Base-by-base conservation (phyloP, 73 alveolate species). In the Breviolum minutum region DNA sequence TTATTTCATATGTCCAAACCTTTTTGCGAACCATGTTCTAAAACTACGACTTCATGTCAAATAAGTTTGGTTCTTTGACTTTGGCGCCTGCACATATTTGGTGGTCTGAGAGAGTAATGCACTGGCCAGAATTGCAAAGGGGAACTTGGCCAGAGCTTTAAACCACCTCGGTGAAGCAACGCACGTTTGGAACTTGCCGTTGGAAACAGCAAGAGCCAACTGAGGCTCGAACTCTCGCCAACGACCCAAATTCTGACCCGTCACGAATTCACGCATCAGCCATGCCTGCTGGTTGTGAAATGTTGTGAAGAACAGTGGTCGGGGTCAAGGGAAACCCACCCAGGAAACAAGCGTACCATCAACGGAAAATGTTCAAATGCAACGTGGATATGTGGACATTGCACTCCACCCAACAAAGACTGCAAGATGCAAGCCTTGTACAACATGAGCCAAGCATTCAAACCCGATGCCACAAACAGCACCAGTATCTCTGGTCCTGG, bases 401-500 rank as follows among this genome's bases (percentile, higher is more conserved):
- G 54, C 54, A 40, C 54, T 40, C 5, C 6, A 74, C n/a, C 61
- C 3, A 19, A 26, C 84, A 22, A 74, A 27, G 17, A 22, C 84
- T 24, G 84, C 84, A 79, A 30, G 66, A 12, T 27, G 60, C 60
- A 6, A 8, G 87, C 98, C 90, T 92, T 92, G 98, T 92, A 92
- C 81, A 92, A 80, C 98, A 92, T 76, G 32, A 92, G 98, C 98
- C 98, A 92, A 29, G 98, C 98, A 61, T 92, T 92, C 69, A 92
- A 29, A 29, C 88, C 88, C 12, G 98, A 92, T 19, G 90, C 90
- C 32, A 77, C 80, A 40, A 92, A 82, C 81, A 92, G 81, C 69
- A 62, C 88, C 61, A 76, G 30, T 8, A 77, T 63, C 87, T 92
- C 98, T 3, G 98, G 98, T 54, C 98, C 98, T 92, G 54, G 54